These are phyloP conservation scores for Colletotrichum sp. DNA, from an alignment of 2,329 filamentous ascomycete species.

Conservation along the genomic window DNA sequence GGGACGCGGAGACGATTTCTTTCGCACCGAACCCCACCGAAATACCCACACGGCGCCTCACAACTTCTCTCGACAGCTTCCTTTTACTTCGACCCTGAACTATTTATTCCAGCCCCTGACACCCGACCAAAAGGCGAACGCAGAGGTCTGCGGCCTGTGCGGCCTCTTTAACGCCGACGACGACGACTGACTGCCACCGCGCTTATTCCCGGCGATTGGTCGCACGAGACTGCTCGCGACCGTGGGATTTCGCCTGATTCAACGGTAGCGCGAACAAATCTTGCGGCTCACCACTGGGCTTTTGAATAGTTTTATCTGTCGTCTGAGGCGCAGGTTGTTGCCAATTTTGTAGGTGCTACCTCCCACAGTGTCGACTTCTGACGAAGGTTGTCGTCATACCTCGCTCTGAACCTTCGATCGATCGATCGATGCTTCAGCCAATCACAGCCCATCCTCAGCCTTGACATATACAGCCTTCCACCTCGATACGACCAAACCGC, in stretches of 20 bases:
- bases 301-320: not conserved
- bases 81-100: fast-evolving
- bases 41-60: not conserved
- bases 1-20: not conserved
- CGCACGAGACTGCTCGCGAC: too few relatives aligned
- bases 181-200: not conserved
- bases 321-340: not conserved
- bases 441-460: slow-evolving; percentile 22
- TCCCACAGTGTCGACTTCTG: not conserved
- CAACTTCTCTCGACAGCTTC: not conserved
- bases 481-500: not conserved
- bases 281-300: not conserved
- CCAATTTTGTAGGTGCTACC: not conserved
- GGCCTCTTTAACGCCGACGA: not conserved
- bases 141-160: not conserved
- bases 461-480: not conserved
- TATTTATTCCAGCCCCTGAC: not conserved
- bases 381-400: slow-evolving; percentile 14
- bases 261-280: too few relatives aligned
- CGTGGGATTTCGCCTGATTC: too few relatives aligned
- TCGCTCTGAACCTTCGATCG: slow-evolving; percentile 27
- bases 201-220: too few relatives aligned
- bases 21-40: not conserved
- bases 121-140: not conserved
- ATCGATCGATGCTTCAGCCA: slow-evolving; percentile 35